A percentile compares a stretch with the other conserved stretches of the same genome.
Conservation (phyloP, 1,284 basidiomycete genomes). For the Boletellus sp. region DNA sequence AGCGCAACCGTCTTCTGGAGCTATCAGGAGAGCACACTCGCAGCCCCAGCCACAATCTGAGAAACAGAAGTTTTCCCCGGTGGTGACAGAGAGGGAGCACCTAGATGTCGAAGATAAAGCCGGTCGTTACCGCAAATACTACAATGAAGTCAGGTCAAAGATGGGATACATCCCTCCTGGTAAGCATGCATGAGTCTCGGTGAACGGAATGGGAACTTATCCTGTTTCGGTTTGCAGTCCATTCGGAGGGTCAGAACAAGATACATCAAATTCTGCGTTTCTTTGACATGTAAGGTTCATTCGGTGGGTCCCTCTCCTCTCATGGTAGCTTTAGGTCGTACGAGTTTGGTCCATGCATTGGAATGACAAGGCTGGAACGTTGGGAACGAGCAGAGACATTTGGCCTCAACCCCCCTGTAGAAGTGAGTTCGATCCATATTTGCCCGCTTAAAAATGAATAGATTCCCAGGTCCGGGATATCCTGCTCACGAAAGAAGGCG, state of each 20-base stretch:
- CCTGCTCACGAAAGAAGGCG: slow-evolving; percentile 55
- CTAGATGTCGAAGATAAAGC: slow-evolving; percentile 35
- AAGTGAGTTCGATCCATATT: slow-evolving; percentile 45
- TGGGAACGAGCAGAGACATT: slow-evolving; percentile 85
- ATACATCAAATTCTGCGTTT: slow-evolving; percentile 73
- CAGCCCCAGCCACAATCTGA: slow-evolving; percentile 4
- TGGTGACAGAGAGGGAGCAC: slow-evolving; percentile 9
- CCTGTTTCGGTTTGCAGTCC: slow-evolving; percentile 42
- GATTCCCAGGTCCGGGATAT: slow-evolving; percentile 68
- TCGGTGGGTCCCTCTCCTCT: background rate
- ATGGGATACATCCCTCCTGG: slow-evolving; percentile 59
- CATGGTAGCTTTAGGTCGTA: slow-evolving; percentile 48
- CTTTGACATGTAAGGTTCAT: slow-evolving; percentile 65
- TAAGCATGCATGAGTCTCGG: slow-evolving; percentile 38
- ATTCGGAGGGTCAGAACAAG: slow-evolving; percentile 57
- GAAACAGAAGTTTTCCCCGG: slow-evolving; percentile 1
- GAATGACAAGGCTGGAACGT: slow-evolving; percentile 78
- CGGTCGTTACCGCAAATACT: slow-evolving; percentile 46
- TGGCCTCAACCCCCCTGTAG: slow-evolving; percentile 79
- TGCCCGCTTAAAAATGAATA: background rate
- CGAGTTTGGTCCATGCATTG: slow-evolving; percentile 84
- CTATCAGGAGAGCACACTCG: background rate
- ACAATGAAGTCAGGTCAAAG: slow-evolving; percentile 43
- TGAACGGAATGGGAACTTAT: background rate
- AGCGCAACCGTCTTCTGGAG: background rate